phyloP scores from a whole-genome alignment of 345 rosid species.

The Boechera divaricarpa region DNA sequence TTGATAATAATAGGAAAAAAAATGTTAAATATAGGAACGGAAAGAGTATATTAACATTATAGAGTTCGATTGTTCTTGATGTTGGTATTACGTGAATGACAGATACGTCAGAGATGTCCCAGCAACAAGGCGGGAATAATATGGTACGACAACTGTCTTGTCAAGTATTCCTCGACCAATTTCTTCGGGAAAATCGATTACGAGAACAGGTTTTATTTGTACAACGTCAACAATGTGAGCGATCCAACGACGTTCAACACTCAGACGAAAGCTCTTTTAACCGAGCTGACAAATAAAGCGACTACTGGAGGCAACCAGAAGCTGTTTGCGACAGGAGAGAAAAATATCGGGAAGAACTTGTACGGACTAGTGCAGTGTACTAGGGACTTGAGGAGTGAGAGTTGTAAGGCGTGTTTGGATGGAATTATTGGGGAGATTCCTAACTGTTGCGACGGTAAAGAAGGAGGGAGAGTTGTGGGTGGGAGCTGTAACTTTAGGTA shows the following conservation, averaged over 20 bases:
- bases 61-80: slow-evolving; percentile 4
- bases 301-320: slow-evolving; percentile 41
- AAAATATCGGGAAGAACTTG: slow-evolving; percentile 38
- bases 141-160: slow-evolving; percentile 66
- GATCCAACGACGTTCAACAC: slow-evolving; percentile 50
- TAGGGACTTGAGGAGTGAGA: slow-evolving; percentile 53
- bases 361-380: slow-evolving; percentile 74
- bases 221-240: slow-evolving; percentile 48
- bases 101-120: slow-evolving; percentile 53
- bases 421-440: slow-evolving; percentile 56
- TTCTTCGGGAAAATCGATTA: slow-evolving; percentile 65
- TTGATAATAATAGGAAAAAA: neutral
- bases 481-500: slow-evolving; percentile 73
- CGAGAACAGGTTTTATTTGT: slow-evolving; percentile 46
- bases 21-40: neutral
- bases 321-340: slow-evolving; percentile 56
- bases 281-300: slow-evolving; percentile 41
- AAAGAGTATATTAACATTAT: neutral
- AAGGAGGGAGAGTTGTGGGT: slow-evolving; percentile 64
- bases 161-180: slow-evolving; percentile 57
- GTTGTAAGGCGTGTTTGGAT: slow-evolving; percentile 61
- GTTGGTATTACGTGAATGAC: neutral
- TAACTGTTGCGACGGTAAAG: slow-evolving; percentile 66
- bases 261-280: slow-evolving; percentile 54
- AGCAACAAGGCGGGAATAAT: slow-evolving; percentile 53